Evolutionary conservation across 164 flowering plant species (phyloP).

Genomic region (Amborella trichopoda): DNA sequence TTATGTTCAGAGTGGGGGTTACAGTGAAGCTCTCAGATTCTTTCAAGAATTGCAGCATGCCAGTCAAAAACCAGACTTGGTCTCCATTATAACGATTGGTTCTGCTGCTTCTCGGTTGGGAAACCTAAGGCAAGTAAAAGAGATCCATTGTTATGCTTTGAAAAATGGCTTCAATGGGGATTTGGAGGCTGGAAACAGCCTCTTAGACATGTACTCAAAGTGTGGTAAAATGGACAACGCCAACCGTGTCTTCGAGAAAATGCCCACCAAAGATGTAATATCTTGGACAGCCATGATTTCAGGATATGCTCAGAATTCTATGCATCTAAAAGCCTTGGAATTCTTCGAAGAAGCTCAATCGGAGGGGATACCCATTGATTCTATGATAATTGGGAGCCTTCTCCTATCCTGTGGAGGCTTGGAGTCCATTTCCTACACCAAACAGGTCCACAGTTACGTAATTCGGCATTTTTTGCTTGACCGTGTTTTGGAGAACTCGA

Average conservation of each 20-base stretch:
- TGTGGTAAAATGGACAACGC: slow-evolving; percentile 34
- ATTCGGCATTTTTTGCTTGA: slow-evolving; percentile 41
- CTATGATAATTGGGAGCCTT: slow-evolving; percentile 59
- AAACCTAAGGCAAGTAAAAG: slow-evolving; percentile 49
- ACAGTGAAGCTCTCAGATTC: slow-evolving; percentile 38
- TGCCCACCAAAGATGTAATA: slow-evolving; percentile 16
- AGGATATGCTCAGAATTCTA: neutral
- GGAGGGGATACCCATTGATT: slow-evolving; percentile 37
- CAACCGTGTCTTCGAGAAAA: slow-evolving; percentile 31
- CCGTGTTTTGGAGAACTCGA: slow-evolving; percentile 36
- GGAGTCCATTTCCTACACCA: slow-evolving; percentile 23
- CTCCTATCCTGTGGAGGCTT: slow-evolving; percentile 47
- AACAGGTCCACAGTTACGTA: slow-evolving; percentile 50
- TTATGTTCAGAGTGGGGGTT: slow-evolving; percentile 50
- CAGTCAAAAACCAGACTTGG: slow-evolving; percentile 41
- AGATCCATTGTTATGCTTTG: slow-evolving; percentile 62
- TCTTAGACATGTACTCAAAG: slow-evolving; percentile 78
- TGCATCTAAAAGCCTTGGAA: slow-evolving; percentile 27
- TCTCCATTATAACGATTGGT: slow-evolving; percentile 35
- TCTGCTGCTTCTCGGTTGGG: slow-evolving; percentile 50
- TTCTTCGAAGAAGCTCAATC: slow-evolving; percentile 32
- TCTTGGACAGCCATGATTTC: neutral
- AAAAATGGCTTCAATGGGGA: slow-evolving; percentile 40
- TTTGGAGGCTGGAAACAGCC: slow-evolving; percentile 58
- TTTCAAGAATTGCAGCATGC: slow-evolving; percentile 33